Conservation (phyloP, 495 filamentous ascomycete species). For the Penicillium daleae region DNA sequence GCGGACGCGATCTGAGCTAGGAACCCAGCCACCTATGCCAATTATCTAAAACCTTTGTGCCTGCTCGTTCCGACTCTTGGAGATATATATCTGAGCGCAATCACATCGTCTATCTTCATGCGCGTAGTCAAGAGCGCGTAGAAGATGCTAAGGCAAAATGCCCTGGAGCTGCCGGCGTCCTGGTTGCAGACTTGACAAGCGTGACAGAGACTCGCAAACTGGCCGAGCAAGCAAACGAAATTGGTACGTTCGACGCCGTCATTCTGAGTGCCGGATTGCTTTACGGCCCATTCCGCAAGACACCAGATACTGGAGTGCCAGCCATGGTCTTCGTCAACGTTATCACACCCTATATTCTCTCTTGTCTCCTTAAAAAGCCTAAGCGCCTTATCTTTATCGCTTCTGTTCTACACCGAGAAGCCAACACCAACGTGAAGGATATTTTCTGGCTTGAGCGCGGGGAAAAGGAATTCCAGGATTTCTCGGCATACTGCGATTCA, state of each 20-base stretch:
- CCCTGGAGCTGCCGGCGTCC: slow-evolving; percentile 26
- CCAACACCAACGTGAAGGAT: slow-evolving; percentile 21
- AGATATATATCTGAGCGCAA: no score
- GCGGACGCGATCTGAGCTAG: no score
- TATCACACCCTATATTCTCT: slow-evolving; percentile 25
- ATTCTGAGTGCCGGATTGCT: slow-evolving; percentile 27
- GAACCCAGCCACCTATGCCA: no score
- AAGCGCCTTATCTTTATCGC: slow-evolving; percentile 26
- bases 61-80: no score
- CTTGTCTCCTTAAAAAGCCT: slow-evolving; percentile 21
- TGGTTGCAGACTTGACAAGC: slow-evolving; percentile 24
- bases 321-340: slow-evolving; percentile 26
- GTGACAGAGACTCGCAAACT: slow-evolving; percentile 20
- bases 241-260: slow-evolving; percentile 27
- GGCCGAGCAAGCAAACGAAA: slow-evolving; percentile 26
- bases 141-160: slow-evolving; percentile 20
- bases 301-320: slow-evolving; percentile 18
- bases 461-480: slow-evolving; percentile 23
- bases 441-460: slow-evolving; percentile 28
- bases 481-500: slow-evolving; percentile 28
- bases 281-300: slow-evolving; percentile 23
- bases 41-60: no score
- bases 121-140: slow-evolving; percentile 23
- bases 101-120: slow-evolving; percentile 31
- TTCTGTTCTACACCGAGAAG: slow-evolving; percentile 20